Conservation (phyloP, 1,284 basidiomycete genomes). For the Cystobasidium sp. region DNA sequence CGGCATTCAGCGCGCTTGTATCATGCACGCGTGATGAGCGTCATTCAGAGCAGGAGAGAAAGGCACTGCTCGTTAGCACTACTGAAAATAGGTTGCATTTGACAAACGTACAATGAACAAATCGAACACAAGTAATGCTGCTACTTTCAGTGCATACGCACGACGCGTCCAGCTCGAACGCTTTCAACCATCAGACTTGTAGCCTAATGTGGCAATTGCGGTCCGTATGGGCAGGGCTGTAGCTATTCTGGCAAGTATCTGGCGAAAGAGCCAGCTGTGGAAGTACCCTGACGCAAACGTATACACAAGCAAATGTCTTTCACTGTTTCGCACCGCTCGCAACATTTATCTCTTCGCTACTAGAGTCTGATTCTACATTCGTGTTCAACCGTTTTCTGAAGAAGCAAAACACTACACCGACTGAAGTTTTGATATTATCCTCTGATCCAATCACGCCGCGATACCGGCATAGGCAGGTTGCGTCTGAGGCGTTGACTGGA, state of each 20-base stretch:
- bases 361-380: slow-evolving; percentile 11
- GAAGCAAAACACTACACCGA: slow-evolving; percentile 3
- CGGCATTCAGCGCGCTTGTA: slow-evolving; percentile 10
- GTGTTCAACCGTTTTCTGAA: not conserved
- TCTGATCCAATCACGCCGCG: not conserved
- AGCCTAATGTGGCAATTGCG: no score
- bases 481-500: slow-evolving; percentile 14
- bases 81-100: no score
- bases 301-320: slow-evolving; percentile 21
- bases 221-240: no score
- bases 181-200: no score
- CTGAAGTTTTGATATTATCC: not conserved
- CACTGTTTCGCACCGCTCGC: not conserved
- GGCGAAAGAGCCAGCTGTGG: no score
- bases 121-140: no score
- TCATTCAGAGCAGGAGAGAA: no score
- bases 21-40: not conserved
- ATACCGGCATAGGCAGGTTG: slow-evolving; percentile 19
- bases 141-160: no score
- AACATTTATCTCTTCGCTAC: not conserved
- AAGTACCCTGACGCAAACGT: not conserved
- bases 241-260: no score
- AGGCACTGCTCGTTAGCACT: no score
- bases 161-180: no score
- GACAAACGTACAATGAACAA: no score